These are phyloP conservation scores for Parastagonospora avenae DNA, from an alignment of 2,329 filamentous ascomycete genomes.

Conservation along the genomic window DNA sequence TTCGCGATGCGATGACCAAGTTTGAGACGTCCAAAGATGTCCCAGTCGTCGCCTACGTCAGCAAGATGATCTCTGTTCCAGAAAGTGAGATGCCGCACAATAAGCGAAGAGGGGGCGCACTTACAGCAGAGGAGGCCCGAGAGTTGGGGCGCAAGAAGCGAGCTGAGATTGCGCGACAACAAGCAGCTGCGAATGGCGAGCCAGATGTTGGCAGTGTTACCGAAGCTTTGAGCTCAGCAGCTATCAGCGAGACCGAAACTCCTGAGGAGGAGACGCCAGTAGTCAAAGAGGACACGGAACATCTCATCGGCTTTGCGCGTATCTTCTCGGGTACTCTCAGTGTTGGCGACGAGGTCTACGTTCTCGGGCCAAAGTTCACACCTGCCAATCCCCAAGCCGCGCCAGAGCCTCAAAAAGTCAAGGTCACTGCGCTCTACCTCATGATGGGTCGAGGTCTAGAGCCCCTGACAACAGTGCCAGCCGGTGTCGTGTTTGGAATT, in stretches of 20 bases:
- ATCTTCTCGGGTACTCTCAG: conserved; percentile 90
- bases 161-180: conserved; percentile 82
- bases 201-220: conserved; percentile 60
- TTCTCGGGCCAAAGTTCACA: conserved; percentile 90
- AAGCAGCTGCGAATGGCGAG: conserved; percentile 58
- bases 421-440: conserved; percentile 86
- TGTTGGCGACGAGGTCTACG: conserved; percentile 89
- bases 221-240: conserved; percentile 65
- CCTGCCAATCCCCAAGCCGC: conserved; percentile 74
- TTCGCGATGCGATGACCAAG: conserved; percentile 80
- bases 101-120: conserved; percentile 68
- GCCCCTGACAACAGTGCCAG: conserved; percentile 80
- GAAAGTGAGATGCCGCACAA: conserved; percentile 91
- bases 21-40: conserved; percentile 74
- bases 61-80: conserved; percentile 96
- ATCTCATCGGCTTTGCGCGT: conserved; percentile 91
- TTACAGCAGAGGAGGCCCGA: conserved; percentile 87
- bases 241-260: conserved; percentile 54
- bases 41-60: conserved; percentile 91
- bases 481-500: conserved; percentile 94
- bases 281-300: conserved; percentile 74
- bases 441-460: conserved; percentile 94
- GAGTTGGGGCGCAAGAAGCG: conserved; percentile 87
- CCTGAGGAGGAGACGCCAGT: conserved; percentile 46
- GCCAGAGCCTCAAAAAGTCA: conserved; percentile 80